These are phyloP conservation scores for Salix brachista DNA, from an alignment of 345 rosid genomes.

Conservation along the genomic window DNA sequence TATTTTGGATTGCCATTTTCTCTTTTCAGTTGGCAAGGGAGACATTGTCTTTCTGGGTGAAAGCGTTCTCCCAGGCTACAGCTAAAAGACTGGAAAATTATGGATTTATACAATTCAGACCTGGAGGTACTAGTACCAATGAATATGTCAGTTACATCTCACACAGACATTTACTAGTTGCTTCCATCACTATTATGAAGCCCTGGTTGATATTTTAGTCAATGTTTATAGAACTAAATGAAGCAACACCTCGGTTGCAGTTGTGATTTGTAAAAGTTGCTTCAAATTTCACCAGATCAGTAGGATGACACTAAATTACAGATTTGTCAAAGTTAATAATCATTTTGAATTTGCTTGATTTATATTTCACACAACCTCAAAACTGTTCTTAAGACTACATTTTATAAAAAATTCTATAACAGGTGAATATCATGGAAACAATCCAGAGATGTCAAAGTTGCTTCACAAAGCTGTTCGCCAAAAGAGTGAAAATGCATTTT, in stretches of 20 bases:
- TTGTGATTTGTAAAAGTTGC: neutral
- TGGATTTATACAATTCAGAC: constrained; percentile 90
- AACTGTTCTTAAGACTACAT: neutral
- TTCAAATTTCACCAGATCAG: neutral
- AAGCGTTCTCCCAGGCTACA: constrained; percentile 96
- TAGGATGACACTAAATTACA: constrained; percentile 6
- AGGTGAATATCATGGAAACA: constrained; percentile 99
- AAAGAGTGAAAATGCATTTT: constrained; percentile 86
- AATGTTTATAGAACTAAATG: neutral
- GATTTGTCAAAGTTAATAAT: neutral
- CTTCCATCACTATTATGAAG: neutral
- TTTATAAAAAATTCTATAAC: neutral
- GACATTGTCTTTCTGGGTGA: constrained; percentile 94
- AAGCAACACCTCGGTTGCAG: neutral
- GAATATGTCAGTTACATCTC: constrained; percentile 1
- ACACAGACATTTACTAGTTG: neutral
- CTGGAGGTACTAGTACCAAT: constrained; percentile 71
- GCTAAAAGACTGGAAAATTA: constrained; percentile 93
- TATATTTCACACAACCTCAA: neutral
- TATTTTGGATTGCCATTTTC: constrained; percentile 12
- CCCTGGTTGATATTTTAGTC: neutral
- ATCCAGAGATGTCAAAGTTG: constrained; percentile 97
- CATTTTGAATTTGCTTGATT: neutral
- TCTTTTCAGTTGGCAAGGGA: constrained; percentile 85
- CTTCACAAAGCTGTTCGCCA: constrained; percentile 98